A percentile compares a stretch with the other conserved stretches of the same genome.
These are phyloP conservation scores for Atalantia buxifolia DNA, from an alignment of 345 rosid genomes.

Conservation along the genomic window DNA sequence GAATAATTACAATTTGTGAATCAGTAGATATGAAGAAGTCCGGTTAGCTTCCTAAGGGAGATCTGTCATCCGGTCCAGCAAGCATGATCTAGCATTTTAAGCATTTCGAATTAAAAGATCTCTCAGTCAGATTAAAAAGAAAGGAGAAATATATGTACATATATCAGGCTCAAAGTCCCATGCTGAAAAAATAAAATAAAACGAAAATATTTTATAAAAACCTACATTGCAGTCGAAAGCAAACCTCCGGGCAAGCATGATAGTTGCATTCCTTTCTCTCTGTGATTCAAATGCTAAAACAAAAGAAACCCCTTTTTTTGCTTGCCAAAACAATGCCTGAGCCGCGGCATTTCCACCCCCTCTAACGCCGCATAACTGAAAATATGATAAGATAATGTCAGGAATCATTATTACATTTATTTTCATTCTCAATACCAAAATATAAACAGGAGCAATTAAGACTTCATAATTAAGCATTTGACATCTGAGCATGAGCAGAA, in stretches of 20 bases:
- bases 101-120: neutral
- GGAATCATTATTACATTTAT: neutral
- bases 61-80: slow-evolving; percentile 60
- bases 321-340: slow-evolving; percentile 93
- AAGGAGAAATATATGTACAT: neutral
- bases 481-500: neutral
- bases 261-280: slow-evolving; percentile 85
- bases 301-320: slow-evolving; percentile 64
- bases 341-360: slow-evolving; percentile 98
- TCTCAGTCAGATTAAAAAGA: neutral
- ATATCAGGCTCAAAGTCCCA: neutral
- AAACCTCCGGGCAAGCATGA: slow-evolving; percentile 91
- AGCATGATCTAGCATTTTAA: slow-evolving; percentile 49
- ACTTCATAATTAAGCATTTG: neutral
- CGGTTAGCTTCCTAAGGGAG: slow-evolving; percentile 30
- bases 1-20: slow-evolving; percentile 40
- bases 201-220: neutral
- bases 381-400: slow-evolving; percentile 11
- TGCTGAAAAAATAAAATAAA: neutral
- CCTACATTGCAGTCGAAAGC: slow-evolving; percentile 98
- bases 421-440: neutral
- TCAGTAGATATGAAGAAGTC: neutral
- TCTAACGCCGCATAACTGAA: slow-evolving; percentile 92
- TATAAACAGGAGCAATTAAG: neutral
- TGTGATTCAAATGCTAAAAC: slow-evolving; percentile 86